Evolutionary conservation across 306 rosid species (phyloP).

Genomic region (Trichosanthes cucumerina): DNA sequence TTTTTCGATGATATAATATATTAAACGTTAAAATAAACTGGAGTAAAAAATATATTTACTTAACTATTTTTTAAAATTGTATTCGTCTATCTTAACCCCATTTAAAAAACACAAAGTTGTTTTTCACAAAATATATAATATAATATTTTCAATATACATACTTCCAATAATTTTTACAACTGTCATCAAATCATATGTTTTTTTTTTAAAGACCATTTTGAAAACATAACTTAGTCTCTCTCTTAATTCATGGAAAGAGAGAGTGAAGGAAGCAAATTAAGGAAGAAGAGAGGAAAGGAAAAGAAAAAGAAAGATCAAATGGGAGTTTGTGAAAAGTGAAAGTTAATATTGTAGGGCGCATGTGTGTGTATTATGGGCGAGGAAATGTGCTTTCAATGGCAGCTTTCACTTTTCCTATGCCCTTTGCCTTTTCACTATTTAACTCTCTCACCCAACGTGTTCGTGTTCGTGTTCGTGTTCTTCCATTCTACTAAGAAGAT

Average conservation of each 20-base stretch:
- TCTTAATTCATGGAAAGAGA: neutral
- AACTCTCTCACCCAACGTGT: neutral
- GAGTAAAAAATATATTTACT: too few relatives aligned
- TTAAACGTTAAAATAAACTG: too few relatives aligned
- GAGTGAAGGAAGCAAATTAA: neutral
- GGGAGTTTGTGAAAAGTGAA: neutral
- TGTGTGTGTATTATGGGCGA: neutral
- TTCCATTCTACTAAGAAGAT: too few relatives aligned
- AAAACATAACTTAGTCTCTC: neutral
- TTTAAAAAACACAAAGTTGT: too few relatives aligned
- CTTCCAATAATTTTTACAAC: neutral
- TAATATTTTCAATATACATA: neutral
- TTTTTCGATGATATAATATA: too few relatives aligned
- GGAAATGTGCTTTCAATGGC: neutral
- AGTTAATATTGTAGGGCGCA: neutral
- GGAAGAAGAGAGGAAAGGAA: constrained; percentile 9
- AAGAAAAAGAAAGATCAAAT: constrained; percentile 14
- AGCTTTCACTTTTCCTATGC: neutral
- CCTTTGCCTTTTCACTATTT: neutral
- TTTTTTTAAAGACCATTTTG: too few relatives aligned
- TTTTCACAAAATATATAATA: neutral
- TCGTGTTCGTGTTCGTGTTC: too few relatives aligned
- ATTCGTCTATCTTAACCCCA: too few relatives aligned
- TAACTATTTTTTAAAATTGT: neutral
- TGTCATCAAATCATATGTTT: neutral